Evolutionary conservation across 805 yeast species (phyloP).

Genomic region (Candida ascalaphidarum): DNA sequence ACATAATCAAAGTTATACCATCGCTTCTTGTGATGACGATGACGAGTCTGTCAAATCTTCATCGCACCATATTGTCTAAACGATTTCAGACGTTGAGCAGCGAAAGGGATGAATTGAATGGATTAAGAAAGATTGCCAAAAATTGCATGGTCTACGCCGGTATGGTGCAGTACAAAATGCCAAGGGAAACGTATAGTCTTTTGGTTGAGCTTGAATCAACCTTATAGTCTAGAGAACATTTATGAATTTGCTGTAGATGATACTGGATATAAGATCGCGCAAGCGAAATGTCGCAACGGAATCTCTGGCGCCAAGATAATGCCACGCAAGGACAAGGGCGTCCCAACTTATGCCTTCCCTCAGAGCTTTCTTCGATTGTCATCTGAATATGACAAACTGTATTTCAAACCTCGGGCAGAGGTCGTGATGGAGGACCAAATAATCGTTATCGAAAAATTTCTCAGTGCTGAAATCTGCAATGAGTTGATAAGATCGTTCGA

Average conservation of each 20-base stretch:
- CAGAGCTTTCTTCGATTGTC: conserved; percentile 6
- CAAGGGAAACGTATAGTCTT: conserved; percentile 69
- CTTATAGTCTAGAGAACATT: conserved; percentile 11
- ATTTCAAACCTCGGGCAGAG: conserved; percentile 13
- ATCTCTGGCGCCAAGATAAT: conserved; percentile 1
- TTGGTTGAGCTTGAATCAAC: conserved; percentile 55
- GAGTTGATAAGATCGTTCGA: conserved; percentile 28
- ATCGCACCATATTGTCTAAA: conserved; percentile 35
- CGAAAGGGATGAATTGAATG: conserved; percentile 41
- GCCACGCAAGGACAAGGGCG: conserved; percentile 5
- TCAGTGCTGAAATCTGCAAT: conserved; percentile 26
- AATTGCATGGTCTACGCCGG: conserved; percentile 95
- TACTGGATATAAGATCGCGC: too few species aligned
- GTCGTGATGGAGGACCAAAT: conserved; percentile 27
- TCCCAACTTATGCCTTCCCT: conserved; percentile 11
- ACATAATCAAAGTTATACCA: conserved; percentile 73
- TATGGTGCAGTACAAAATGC: conserved; percentile 89
- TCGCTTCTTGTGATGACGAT: conserved; percentile 70
- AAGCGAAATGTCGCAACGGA: too few species aligned
- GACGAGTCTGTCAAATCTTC: conserved; percentile 61
- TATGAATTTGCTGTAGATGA: background rate
- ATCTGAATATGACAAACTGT: conserved; percentile 4
- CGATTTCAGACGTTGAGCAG: conserved; percentile 38
- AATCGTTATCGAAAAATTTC: conserved; percentile 30
- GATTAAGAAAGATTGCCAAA: conserved; percentile 55